Evolutionary conservation across 192 early-diverging fungal genomes (phyloP), one percentile per base, ranked within the genome.

Genomic region (Oehlia diaphana): DNA sequence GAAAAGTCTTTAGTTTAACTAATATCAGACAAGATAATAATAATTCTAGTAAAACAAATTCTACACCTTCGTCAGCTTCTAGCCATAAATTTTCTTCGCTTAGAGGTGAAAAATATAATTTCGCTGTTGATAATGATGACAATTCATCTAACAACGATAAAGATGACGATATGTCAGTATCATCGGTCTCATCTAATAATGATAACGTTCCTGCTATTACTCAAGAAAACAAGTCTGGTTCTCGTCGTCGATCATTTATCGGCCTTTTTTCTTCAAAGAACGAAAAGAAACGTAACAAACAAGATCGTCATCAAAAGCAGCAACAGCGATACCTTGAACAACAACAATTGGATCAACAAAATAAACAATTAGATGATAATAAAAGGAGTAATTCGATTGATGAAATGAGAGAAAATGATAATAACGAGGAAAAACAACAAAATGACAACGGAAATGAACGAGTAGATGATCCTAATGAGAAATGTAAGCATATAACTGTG

Each of bases 1-100:
- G 73, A 19, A 39, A 49, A 2, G 73, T 75, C 33, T 61, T 75
- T 61, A 75, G 73, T 26, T 37, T 75, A 33, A 75, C 14, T 5
- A 75, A 75, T 75, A 23, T 75, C 10, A 35, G 33, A 63, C n/a
- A 47, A 31, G 58, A 75, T 75, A 28, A 47, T 75, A 61, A 75
- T 47, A 71, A 71, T 61, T 31, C 13, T 39, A 73, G 2, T 49
- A 39, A 5, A n/a, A 58, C 16, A 21, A 58, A 16, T 21, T 58
- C 53, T 58, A 16, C 19, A 0, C 14, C 5, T 58, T 58, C 53
- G 7, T 58, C 53, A 58, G 16, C 1, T 19, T 16, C 53, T 58
- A 58, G 5, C 14, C 13, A 16, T 58, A 58, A 21, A 58, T 58
- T 58, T 58, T 58, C 53, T 58, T 58, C 53, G 19, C 16, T 58